Evolutionary conservation across 2,329 filamentous ascomycete species (phyloP), one percentile per base, ranked within the genome.

Genomic region (Colletotrichum cordylinicola): DNA sequence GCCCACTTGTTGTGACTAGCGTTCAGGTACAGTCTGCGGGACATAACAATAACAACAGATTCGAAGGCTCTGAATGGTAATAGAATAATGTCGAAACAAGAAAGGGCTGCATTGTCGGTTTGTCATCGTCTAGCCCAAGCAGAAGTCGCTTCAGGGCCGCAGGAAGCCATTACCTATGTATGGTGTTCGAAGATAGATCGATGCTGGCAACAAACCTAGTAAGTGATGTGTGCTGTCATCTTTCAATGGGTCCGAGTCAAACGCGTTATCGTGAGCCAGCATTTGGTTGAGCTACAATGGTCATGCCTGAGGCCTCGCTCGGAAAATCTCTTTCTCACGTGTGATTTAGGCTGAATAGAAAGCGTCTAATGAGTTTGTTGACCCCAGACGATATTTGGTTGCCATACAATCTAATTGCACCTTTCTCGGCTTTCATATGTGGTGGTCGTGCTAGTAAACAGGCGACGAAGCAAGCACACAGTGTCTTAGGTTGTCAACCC

Each of bases 141-240:
- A 27, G 4, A 27, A 27, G 24, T 27, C 4, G 2, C 24, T 27
- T 27, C 24, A 27, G 24, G 24, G 6, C 24, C 24, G 24, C 24
- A 27, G 4, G 4, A 39, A 18, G 18, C 9, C 4, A 43, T 43
- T 0, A 6, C n/a, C 18, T 10, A 43, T 16, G 1, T 2, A 10
- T 12, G 5, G 18, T 48, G 10, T 21, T 21, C 1, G 1, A 48
- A 6, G 7, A 21, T 48, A 21, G 10, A 7, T 48, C 6, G 2
- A 48, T 4, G 8, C 8, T 18, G 16, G 5, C 2, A 39, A 18
- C 0, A 39, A 1, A 39, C 10, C 18, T 10, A 2, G 39, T 12
- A 10, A n/a, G 18, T n/a, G 2, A n/a, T 6, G 0, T n/a, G 8
- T 10, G 0, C 18, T n/a, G 6, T 4, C 39, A 43, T 2, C 0